These are phyloP conservation scores for Chytriomyces sp. DNA, from an alignment of 192 early-diverging fungal genomes.

Conservation along the genomic window DNA sequence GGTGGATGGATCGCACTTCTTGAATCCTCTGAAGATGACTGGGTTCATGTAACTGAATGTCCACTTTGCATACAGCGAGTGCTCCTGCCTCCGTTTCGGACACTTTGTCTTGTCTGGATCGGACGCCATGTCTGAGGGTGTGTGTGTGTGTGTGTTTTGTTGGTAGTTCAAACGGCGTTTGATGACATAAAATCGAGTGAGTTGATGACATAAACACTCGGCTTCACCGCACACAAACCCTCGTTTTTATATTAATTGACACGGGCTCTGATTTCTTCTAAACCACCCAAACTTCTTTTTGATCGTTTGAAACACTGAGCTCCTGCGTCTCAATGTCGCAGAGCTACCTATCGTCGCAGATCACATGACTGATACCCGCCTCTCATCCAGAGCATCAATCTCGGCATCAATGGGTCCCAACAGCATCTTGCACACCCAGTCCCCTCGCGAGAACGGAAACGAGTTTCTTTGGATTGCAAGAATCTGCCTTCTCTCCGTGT, in stretches of 20 bases:
- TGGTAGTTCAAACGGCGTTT: too few relatives aligned
- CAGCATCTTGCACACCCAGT: conserved; percentile 24
- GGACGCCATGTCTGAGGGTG: not conserved
- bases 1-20: not conserved
- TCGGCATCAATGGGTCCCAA: conserved; percentile 16
- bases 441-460: conserved; percentile 15
- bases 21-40: conserved; percentile 42
- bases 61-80: conserved; percentile 31
- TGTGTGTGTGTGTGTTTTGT: too few relatives aligned
- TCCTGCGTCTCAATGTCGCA: too few relatives aligned
- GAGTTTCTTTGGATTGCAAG: not conserved
- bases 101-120: not conserved
- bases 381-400: conserved; percentile 32
- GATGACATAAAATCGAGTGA: too few relatives aligned
- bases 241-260: too few relatives aligned
- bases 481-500: conserved; percentile 4
- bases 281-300: too few relatives aligned
- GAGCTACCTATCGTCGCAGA: too few relatives aligned
- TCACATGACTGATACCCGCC: not conserved
- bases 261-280: too few relatives aligned
- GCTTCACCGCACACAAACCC: too few relatives aligned
- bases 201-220: too few relatives aligned
- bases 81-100: conserved; percentile 24
- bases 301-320: too few relatives aligned
- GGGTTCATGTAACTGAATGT: conserved; percentile 47